Percentiles rank a stretch among this genome's conserved stretches.
Evolutionary conservation across 2,329 filamentous ascomycete species (phyloP).

Genomic region (Capronia americana): DNA sequence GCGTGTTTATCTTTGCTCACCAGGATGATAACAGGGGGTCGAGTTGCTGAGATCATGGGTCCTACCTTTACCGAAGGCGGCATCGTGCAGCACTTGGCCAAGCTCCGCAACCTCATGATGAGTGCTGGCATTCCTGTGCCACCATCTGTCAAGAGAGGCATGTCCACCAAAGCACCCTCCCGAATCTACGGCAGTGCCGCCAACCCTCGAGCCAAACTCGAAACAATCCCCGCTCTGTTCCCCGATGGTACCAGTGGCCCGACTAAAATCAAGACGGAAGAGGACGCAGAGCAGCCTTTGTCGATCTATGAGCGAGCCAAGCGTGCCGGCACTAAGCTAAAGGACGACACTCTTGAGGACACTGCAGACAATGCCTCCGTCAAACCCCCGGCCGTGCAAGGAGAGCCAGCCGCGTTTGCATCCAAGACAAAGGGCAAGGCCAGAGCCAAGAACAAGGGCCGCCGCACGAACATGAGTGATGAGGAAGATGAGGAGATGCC

Average conservation of each 20-base stretch:
- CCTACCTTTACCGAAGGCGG: slow-evolving; percentile 51
- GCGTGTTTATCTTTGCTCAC: background rate
- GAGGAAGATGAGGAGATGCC: slow-evolving; percentile 31
- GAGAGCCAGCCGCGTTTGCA: background rate
- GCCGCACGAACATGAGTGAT: slow-evolving; percentile 18
- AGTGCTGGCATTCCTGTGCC: slow-evolving; percentile 45
- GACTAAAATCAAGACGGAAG: slow-evolving; percentile 2
- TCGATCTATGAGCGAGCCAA: slow-evolving; percentile 23
- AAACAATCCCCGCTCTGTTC: slow-evolving; percentile 20
- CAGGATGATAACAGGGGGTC: slow-evolving; percentile 36
- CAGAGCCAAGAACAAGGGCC: slow-evolving; percentile 17
- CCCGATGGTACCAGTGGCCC: slow-evolving; percentile 11
- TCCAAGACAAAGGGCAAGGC: slow-evolving; percentile 7
- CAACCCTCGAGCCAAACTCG: slow-evolving; percentile 12
- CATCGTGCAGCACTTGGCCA: slow-evolving; percentile 55
- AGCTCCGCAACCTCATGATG: slow-evolving; percentile 49
- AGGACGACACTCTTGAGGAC: background rate
- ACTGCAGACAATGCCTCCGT: background rate
- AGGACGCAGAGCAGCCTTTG: background rate
- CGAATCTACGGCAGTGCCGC: slow-evolving; percentile 32
- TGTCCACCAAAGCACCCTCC: slow-evolving; percentile 37
- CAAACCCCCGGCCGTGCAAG: background rate
- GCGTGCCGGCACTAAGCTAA: slow-evolving; percentile 2
- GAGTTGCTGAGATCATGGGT: slow-evolving; percentile 50
- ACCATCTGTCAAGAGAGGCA: slow-evolving; percentile 49